Evolutionary conservation across 108 stramenopile genomes (phyloP).

Genomic region (Skeletonema tropicum): DNA sequence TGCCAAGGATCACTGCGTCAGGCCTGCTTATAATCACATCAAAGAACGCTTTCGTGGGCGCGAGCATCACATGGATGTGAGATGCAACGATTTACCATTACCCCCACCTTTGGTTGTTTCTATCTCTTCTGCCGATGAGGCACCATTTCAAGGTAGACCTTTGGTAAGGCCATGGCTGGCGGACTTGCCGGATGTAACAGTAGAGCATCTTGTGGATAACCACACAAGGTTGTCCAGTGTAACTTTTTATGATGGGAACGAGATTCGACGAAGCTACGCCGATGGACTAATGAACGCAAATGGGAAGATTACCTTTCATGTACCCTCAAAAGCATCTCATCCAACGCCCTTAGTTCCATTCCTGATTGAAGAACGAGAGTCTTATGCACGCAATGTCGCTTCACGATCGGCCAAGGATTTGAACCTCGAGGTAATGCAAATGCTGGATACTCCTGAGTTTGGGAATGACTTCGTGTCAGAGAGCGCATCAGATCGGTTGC

Average conservation of each 20-base stretch:
- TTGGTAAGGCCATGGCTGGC: not conserved
- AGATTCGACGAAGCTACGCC: constrained; percentile 16
- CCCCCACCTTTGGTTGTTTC: constrained; percentile 6
- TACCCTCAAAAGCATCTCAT: not conserved
- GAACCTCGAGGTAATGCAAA: constrained; percentile 17
- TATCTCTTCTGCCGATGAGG: not conserved
- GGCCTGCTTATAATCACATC: not conserved
- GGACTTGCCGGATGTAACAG: constrained; percentile 10
- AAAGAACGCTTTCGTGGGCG: constrained; percentile 1
- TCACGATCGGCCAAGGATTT: constrained; percentile 1
- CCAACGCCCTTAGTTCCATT: not conserved
- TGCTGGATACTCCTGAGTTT: constrained; percentile 1
- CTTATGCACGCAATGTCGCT: constrained; percentile 2
- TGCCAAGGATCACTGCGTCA: not conserved
- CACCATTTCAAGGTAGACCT: not conserved
- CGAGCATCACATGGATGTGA: not conserved
- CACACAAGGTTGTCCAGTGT: constrained; percentile 1
- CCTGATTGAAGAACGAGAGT: constrained; percentile 6
- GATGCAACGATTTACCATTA: not conserved
- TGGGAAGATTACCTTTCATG: constrained; percentile 6
- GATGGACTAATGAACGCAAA: constrained; percentile 8
- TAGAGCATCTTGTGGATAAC: constrained; percentile 8
- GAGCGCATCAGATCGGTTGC: not conserved
- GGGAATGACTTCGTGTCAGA: not conserved
- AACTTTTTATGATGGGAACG: constrained; percentile 9